Base-by-base conservation (phyloP, 352 stramenopile genomes). In the Globisporangium echinulatum region DNA sequence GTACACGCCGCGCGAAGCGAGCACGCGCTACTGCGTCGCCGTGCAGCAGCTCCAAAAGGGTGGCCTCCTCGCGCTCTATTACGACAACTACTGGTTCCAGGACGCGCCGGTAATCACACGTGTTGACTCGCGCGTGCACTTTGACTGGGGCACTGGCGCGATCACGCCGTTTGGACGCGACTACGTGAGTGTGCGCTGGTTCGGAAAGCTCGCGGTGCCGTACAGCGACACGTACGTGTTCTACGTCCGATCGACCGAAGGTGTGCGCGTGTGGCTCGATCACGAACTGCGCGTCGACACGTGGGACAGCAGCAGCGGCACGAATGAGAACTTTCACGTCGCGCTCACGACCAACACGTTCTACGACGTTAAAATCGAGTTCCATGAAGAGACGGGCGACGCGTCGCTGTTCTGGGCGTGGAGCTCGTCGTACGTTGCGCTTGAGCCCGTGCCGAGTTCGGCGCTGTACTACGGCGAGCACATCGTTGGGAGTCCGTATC, bases 21-120 rank as follows among this genome's bases (percentile, higher is more conserved):
- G 82, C 48, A 84, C 88, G 0, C 66, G 56, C 40, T 98, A 98
- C 61, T 85, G 87, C 11, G 79, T 98, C 6, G 79, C 88, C 5
- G 92, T 99, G 36, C 77, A 85, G 17, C 92, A 99, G 58, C 77
- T 99, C 9, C 58, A 87, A n/a, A 77, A 69, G 17, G 95, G 96
- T 14, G 96, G 96, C 14, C 68, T 99, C 7, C 66, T 74, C 8
- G 93, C 80, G 0, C 72, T 91, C 4, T 99, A 98, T 68, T 99
- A 94, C 61, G 95, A 98, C 61, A 98, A 99, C 62, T 96, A 92
- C 65, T 99, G 95, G 94, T 70, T 99, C 14, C 80, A 97, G 59
- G 95, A 96, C 49, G 73, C 79, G 5, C 90, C 95, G 8, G 85
- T 90, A n/a, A 76, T 98, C 25, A 69, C 84, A 14, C 70, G 87